Evolutionary conservation across 345 rosid species (phyloP), one percentile per base, ranked within the genome.

Genomic region (Limnanthes douglasii): DNA sequence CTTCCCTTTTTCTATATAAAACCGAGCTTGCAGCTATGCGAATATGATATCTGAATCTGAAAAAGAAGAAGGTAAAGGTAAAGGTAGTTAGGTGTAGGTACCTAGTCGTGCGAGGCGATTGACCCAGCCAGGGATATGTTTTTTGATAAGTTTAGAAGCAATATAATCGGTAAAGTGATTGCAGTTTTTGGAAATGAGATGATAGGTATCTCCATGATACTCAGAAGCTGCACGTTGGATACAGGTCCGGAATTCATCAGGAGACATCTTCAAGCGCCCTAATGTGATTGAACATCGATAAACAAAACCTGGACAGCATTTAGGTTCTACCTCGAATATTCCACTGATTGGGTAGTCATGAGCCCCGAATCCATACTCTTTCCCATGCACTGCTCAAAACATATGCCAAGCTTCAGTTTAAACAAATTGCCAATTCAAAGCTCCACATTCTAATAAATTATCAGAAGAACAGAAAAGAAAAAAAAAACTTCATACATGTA

Each of bases 201-300:
- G 69, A 44, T 75, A 79, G 13, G 85, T 75, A 55, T 79, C 92
- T 43, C 92, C 92, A 45, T 79, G 85, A 55, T 79, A 75, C 48
- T 72, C 85, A 19, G 81, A 57, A 44, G 85, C 92, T 41, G 51
- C 35, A 55, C 35, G 21, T 76, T 75, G 85, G 22, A 79, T 64
- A 25, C 71, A 79, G 15, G 48, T 43, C 39, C 68, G 68, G 41
- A 69, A 71, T 44, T 71, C 85, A 9, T 60, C 31, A 11, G 56
- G 51, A 38, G 65, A 48, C 73, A 79, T 69, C 27, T 47, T 57
- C 44, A 53, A 38, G 30, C 13, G 18, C 17, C 92, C 85, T 31
- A 75, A 13, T 11, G 44, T 18, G 31, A 79, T 44, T 29, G 92
- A 69, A 50, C 66, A 56, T 55, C 85, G 56, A 51, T 49, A 79